phyloP scores from a whole-genome alignment of 106 monocot genomes.

The Apostasia shenzhenica region DNA sequence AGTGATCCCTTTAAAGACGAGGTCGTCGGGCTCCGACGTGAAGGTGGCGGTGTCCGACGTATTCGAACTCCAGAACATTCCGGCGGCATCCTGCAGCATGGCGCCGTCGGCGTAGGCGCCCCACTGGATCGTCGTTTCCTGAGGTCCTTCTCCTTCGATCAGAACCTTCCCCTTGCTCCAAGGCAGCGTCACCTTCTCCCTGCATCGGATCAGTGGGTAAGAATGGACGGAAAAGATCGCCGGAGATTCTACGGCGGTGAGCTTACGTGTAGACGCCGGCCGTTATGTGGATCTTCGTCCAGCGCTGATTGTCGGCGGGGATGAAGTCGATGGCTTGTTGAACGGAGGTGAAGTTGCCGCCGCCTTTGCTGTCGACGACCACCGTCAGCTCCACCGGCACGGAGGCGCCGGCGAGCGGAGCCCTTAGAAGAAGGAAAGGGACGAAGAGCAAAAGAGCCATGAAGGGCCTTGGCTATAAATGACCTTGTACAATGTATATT shows the following conservation, averaged over 20 bases:
- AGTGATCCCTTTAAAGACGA: not conserved
- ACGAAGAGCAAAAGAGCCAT: no score
- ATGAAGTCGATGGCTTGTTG: conserved; percentile 23
- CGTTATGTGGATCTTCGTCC: conserved; percentile 13
- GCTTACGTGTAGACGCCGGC: conserved; percentile 18
- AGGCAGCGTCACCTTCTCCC: conserved; percentile 23
- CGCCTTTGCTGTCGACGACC: not conserved
- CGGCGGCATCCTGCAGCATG: no score
- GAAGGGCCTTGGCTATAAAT: no score
- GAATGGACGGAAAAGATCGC: not conserved
- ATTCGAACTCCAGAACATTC: not conserved
- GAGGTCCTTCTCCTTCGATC: conserved; percentile 11
- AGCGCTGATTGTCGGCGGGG: conserved; percentile 14
- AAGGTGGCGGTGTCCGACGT: not conserved
- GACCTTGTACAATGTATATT: no score
- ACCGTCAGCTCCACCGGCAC: not conserved
- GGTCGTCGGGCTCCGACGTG: not conserved
- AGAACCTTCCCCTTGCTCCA: conserved; percentile 1
- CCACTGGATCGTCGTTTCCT: conserved; percentile 10
- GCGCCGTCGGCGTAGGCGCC: not conserved
- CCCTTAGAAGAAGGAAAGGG: no score
- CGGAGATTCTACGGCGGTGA: not conserved
- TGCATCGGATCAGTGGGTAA: not conserved
- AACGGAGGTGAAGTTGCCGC: conserved; percentile 6
- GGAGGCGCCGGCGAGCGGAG: not conserved